Evolutionary conservation across 2,329 filamentous ascomycete genomes (phyloP).

Genomic region (Falciphora oryzae): DNA sequence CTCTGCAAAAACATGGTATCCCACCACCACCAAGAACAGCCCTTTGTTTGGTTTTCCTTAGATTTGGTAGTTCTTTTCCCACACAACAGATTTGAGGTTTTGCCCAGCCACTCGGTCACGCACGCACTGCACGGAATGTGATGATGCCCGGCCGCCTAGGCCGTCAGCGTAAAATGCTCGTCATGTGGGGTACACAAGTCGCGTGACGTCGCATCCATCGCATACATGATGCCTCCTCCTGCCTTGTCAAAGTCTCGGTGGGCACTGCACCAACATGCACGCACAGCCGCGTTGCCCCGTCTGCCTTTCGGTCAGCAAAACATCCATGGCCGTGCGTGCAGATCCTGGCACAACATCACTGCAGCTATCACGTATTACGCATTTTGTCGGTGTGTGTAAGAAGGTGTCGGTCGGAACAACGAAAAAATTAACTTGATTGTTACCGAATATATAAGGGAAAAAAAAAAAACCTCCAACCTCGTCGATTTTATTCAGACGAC

Average conservation of each 20-base stretch:
- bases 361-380: background rate
- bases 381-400: background rate
- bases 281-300: background rate
- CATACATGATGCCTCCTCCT: background rate
- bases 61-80: background rate
- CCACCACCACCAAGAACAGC: background rate
- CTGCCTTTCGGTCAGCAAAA: background rate
- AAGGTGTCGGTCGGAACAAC: background rate
- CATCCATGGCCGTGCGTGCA: background rate
- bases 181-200: background rate
- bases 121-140: too few species aligned
- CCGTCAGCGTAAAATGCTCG: background rate
- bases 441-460: background rate
- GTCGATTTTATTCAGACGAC: background rate
- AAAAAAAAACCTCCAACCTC: background rate
- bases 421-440: background rate
- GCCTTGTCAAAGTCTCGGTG: too few species aligned
- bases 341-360: background rate
- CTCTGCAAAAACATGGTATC: too few species aligned
- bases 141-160: too few species aligned
- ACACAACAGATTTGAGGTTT: background rate
- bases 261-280: background rate
- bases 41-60: conserved; percentile 4
- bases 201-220: background rate
- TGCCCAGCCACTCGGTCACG: too few species aligned